These are phyloP conservation scores for Globisporangium okanoganense DNA, from an alignment of 352 stramenopile species.

Conservation along the genomic window DNA sequence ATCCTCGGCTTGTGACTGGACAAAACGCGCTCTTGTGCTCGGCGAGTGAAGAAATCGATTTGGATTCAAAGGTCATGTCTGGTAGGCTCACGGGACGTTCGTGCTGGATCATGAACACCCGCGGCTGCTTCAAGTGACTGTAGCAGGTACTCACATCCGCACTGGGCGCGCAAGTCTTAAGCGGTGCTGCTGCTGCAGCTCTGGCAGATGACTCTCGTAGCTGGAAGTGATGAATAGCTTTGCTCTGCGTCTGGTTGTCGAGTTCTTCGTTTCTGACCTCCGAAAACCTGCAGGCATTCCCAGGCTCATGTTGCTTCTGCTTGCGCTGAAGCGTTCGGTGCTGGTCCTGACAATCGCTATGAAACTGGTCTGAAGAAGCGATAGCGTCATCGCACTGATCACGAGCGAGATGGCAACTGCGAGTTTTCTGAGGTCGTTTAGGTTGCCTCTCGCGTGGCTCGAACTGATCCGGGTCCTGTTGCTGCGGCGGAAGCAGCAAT, in stretches of 20 bases:
- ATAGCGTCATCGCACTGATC: too few relatives aligned
- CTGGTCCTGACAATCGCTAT: too few relatives aligned
- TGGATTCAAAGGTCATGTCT: neutral
- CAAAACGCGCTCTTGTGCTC: slow-evolving; percentile 2
- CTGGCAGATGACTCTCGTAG: slow-evolving; percentile 27
- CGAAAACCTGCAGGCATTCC: neutral
- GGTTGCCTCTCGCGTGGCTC: slow-evolving; percentile 3
- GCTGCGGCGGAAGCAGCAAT: slow-evolving; percentile 40
- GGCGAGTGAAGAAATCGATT: neutral
- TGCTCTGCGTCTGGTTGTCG: slow-evolving; percentile 52
- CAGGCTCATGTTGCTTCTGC: neutral
- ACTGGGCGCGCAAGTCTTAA: neutral
- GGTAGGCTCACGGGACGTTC: neutral
- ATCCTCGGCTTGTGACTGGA: neutral
- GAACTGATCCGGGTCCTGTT: slow-evolving; percentile 38
- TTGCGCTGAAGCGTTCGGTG: neutral
- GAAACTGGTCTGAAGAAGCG: too few relatives aligned
- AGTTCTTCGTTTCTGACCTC: slow-evolving; percentile 54
- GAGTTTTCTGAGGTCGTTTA: too few relatives aligned
- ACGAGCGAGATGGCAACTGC: too few relatives aligned
- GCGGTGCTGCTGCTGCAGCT: neutral
- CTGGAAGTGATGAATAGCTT: slow-evolving; percentile 52
- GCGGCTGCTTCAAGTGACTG: slow-evolving; percentile 3
- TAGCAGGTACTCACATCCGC: neutral
- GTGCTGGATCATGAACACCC: slow-evolving; percentile 8